Evolutionary conservation across 352 stramenopile species (phyloP), one percentile per base, ranked within the genome.

Genomic region (Pilasporangium apinafurcum): DNA sequence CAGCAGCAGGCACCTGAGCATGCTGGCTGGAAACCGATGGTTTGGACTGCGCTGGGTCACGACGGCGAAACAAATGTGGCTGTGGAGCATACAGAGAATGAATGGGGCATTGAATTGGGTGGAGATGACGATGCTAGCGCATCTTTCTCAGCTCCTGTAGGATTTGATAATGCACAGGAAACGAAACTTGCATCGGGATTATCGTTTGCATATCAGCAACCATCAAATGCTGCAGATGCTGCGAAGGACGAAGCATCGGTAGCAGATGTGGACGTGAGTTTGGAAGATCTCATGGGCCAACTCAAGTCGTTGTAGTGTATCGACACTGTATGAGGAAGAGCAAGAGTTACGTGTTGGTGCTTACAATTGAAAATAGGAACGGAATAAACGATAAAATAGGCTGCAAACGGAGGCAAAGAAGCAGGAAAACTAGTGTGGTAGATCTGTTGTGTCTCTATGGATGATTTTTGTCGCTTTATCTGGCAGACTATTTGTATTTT

Each of bases 21-120:
- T 28, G 45, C 56, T 5, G 53, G 32, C 21, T 94, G 79, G 77
- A 61, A 58, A n/a, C 82, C 79, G 1, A 83, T 90, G 66, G 65
- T 83, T 20, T 93, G 71, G 76, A 62, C 54, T 6, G 70, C 68
- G 9, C 53, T 84, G 8, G 68, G 69, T 24, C 66, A 82, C 29
- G 71, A 86, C 13, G 70, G 65, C 10, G 35, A 74, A 21, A 54
- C 65, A 20, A 63, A 77, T 9, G 12, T 67, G 14, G 54, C 53
- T 4, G 76, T 89, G 30, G 54, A 73, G 31, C 82, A 95, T 22
- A 62, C 70, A 2, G 63, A 88, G 37, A 95, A 95, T 43, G 85
- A 93, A 49, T 96, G 85, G 85, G 85, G 85, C 20, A 96, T 96
- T 44, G 77, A 92, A 28, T 50, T 92, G 1, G 56, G 59, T 13